Base-by-base conservation (phyloP, 225 moss, liverwort and hornwort species). In the Ulota crispa region DNA sequence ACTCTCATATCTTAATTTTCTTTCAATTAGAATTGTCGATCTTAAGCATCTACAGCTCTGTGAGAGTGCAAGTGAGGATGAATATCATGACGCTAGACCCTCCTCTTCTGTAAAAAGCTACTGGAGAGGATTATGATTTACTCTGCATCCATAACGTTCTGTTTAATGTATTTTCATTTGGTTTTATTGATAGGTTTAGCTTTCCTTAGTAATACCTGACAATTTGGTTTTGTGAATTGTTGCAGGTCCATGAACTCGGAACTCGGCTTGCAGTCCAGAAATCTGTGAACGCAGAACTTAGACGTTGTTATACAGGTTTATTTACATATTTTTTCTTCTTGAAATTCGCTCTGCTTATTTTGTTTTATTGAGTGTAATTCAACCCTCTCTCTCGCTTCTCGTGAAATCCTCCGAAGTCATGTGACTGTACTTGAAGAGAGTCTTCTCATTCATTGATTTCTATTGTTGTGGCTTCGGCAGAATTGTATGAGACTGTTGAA, bases 181-280 rank as follows among this genome's bases (percentile, higher is more conserved):
- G 23, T 30, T 70, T 21, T 68, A 69, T 55, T 86, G 55, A 75
- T 70, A 34, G 41, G 53, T 62, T 73, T n/a, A 63, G 11, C 68
- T 82, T 68, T 57, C 1, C 27, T 27, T 32, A 18, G 13, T 42
- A 52, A 45, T 7, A 65, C 56, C 32, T 72, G 23, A 27, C 52
- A 64, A 9, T 31, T 47, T 31, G 31, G 28, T 11, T 73, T 26
- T 53, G 52, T 68, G 57, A 53, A 16, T 26, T 75, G n/a, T 42
- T 75, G 80, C 94, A 96, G 94, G 89, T 96, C 82, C 94, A 96
- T 79, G 96, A 96, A 68, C 81, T 94, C n/a, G 93, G 91, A 73
- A 96, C 94, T 42, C 91, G 92, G 60, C 85, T 96, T 81, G 94
- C 93, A 70, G 87, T 94, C 84, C 96, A 96, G 72, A 96, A 94